These are phyloP conservation scores for Schoenoplectus tabernaemontani DNA, from an alignment of 202 grass and related monocot species.

Conservation along the genomic window DNA sequence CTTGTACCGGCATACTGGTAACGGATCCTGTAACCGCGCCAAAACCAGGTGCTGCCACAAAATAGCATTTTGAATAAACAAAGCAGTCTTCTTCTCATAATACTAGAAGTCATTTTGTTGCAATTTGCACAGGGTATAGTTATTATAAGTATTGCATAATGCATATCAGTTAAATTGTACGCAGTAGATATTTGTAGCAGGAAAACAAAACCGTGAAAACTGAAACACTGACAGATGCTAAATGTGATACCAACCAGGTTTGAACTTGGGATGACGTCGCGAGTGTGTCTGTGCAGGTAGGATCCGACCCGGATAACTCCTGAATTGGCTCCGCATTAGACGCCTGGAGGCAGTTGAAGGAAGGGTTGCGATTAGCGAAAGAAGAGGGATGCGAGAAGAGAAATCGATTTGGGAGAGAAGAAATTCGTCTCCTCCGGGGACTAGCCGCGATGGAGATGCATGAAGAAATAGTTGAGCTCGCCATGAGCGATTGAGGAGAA, in stretches of 20 bases:
- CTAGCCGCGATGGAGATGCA: background rate
- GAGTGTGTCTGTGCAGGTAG: background rate
- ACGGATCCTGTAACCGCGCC: conserved; percentile 68
- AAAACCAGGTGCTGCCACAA: conserved; percentile 53
- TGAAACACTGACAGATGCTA: background rate
- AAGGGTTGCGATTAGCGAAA: background rate
- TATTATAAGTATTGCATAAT: background rate
- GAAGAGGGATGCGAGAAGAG: background rate
- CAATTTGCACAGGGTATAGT: background rate
- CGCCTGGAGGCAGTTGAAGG: background rate
- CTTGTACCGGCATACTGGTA: conserved; percentile 60
- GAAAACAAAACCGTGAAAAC: background rate
- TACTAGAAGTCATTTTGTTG: background rate
- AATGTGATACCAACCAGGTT: background rate
- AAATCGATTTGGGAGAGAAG: background rate
- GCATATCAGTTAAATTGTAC: background rate
- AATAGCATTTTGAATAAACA: background rate
- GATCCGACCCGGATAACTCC: conserved; percentile 9
- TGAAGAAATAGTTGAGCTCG: background rate
- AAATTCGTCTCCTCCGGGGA: background rate
- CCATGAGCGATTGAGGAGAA: background rate
- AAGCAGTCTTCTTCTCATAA: background rate
- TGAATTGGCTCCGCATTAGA: conserved; percentile 2
- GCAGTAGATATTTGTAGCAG: background rate
- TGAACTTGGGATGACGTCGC: background rate